Evolutionary conservation across 805 yeast species (phyloP).

Genomic region (Torulaspora quercuum): DNA sequence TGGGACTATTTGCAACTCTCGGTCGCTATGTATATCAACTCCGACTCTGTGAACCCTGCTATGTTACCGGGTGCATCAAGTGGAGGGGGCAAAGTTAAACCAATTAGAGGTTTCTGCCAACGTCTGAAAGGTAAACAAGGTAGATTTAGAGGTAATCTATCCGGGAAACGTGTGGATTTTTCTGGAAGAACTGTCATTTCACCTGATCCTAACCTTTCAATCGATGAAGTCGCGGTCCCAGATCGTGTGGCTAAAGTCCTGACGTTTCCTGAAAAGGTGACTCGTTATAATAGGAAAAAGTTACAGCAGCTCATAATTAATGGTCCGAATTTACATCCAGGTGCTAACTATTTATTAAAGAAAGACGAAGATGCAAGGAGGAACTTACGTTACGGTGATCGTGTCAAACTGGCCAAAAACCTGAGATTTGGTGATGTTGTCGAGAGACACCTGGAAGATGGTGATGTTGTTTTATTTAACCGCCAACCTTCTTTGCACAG

Average conservation of each 20-base stretch:
- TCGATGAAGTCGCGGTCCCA: conserved; percentile 98
- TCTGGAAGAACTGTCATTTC: conserved; percentile 98
- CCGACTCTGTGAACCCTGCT: conserved; percentile 85
- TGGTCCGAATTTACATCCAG: conserved; percentile 91
- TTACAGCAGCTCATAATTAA: conserved; percentile 68
- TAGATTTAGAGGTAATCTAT: conserved; percentile 94
- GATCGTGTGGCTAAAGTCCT: conserved; percentile 92
- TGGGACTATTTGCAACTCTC: conserved; percentile 97
- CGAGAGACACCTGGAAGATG: conserved; percentile 96
- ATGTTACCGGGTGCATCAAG: conserved; percentile 62
- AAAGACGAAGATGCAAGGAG: conserved; percentile 82
- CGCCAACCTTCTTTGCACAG: conserved; percentile 98
- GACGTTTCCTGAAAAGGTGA: conserved; percentile 93
- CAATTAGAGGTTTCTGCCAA: conserved; percentile 94
- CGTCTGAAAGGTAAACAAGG: conserved; percentile 98
- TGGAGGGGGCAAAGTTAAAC: conserved; percentile 55
- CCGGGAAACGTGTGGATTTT: conserved; percentile 98
- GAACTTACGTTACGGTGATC: conserved; percentile 84
- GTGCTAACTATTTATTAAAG: conserved; percentile 88
- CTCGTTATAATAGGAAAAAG: conserved; percentile 78
- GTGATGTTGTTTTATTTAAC: conserved; percentile 91
- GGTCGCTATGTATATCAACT: conserved; percentile 95
- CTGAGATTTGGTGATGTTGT: conserved; percentile 87
- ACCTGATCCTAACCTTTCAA: conserved; percentile 92
- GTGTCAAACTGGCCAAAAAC: conserved; percentile 68